These are phyloP conservation scores for Aspergillus caelatus DNA, from an alignment of 2,329 filamentous ascomycete species.

Conservation along the genomic window DNA sequence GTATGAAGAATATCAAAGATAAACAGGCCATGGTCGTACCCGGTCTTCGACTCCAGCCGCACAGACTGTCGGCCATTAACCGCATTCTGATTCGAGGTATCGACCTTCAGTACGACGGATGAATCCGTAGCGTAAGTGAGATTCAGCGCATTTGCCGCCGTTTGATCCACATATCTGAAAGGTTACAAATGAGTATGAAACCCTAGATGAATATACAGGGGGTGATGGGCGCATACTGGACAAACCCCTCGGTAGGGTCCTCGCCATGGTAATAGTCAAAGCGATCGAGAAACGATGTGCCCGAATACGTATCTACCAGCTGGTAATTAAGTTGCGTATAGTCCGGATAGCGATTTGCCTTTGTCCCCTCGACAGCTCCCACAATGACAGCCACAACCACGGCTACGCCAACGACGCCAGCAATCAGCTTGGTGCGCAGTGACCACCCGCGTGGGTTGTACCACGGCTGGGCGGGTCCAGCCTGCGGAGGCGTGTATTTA, in stretches of 20 bases:
- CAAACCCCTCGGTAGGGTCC: conserved; percentile 50
- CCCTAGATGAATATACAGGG: background rate
- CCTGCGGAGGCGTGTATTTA: conserved; percentile 6
- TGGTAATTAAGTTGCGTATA: conserved; percentile 46
- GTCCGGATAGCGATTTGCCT: conserved; percentile 46
- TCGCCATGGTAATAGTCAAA: conserved; percentile 50
- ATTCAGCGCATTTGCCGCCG: conserved; percentile 48
- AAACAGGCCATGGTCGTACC: conserved; percentile 67
- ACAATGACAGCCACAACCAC: conserved; percentile 55
- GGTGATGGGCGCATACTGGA: conserved; percentile 46
- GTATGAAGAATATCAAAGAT: conserved; percentile 68
- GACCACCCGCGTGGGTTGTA: conserved; percentile 59
- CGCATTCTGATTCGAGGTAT: conserved; percentile 61
- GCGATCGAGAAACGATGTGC: conserved; percentile 47
- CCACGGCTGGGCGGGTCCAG: conserved; percentile 25
- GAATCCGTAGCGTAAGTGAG: conserved; percentile 61
- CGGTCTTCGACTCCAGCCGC: conserved; percentile 62
- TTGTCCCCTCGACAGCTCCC: conserved; percentile 42
- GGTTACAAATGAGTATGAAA: background rate
- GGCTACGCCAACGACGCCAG: conserved; percentile 39
- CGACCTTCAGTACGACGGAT: conserved; percentile 62
- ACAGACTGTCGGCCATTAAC: conserved; percentile 65
- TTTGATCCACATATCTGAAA: conserved; percentile 44
- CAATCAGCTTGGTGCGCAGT: conserved; percentile 55
- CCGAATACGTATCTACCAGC: conserved; percentile 46